Evolutionary conservation across 208 protist genomes (phyloP), one percentile per base, ranked within the genome.

Genomic region (Trypanosomatidae sp.): DNA sequence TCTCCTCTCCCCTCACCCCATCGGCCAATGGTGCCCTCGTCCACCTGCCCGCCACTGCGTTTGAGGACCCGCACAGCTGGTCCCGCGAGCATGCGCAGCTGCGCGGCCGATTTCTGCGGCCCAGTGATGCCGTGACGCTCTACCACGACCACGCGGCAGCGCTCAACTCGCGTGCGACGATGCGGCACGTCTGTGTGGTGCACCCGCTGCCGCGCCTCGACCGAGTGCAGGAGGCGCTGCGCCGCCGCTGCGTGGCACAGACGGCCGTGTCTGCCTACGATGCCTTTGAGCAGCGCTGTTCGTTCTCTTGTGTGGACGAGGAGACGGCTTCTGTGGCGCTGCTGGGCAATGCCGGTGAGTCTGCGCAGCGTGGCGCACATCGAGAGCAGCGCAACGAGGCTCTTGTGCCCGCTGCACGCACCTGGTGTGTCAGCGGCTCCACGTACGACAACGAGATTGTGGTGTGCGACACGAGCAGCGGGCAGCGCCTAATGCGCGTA

Each of bases 161-260:
- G 1, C 78, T 94, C 12, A 91, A 91, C 49, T 76, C 79, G 6
- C 81, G 81, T 9, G 58, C 49, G 7, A 79, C 79, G 36, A 74
- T 88, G 43, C 84, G 88, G 1, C 58, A 84, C 9, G 82, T 81
- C 58, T 92, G 90, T 74, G 82, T 77, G 59, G 92, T 95, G 56
- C 82, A 81, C 22, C 73, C 82, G 17, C 69, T 97, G 53, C 92
- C 92, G 1, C 50, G 75, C 19, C 74, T 97, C 6, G 79, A 77
- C 36, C 80, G 76, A 19, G 74, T 95, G 19, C 88, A 95, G 79
- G 70, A 80, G 66, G 67, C 65, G 28, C 71, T 77, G 36, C 76
- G 71, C 5, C 52, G 46, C 3, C 77, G 60, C 12, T 81, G 68
- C 44, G 62, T 64, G 7, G 67, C 81, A 59, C 80, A 73, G 59